These are phyloP conservation scores for Lentinus polychrous DNA, from an alignment of 1,284 basidiomycete genomes.

Conservation along the genomic window DNA sequence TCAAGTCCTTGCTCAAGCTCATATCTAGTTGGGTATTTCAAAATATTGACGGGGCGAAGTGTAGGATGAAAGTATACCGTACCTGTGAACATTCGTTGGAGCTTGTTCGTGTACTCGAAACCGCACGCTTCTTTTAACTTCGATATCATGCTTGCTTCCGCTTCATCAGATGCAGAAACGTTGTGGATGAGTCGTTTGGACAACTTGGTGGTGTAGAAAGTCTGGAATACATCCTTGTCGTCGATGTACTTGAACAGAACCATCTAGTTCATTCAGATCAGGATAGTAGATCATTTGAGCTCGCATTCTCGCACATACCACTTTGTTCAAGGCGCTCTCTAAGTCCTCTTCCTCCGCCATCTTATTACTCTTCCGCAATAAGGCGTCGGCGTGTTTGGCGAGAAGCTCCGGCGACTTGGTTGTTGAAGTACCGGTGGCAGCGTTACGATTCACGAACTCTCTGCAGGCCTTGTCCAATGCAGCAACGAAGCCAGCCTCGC, in stretches of 20 bases:
- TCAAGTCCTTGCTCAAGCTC: constrained; percentile 92
- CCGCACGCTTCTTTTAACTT: constrained; percentile 98
- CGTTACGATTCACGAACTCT: constrained; percentile 94
- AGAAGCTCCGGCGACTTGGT: constrained; percentile 94
- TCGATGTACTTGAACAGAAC: constrained; percentile 98
- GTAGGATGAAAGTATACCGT: constrained; percentile 16
- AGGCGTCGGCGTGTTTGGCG: constrained; percentile 88
- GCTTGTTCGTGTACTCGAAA: constrained; percentile 98
- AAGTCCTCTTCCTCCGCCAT: constrained; percentile 88
- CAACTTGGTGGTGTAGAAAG: constrained; percentile 96
- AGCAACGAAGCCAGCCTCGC: constrained; percentile 93
- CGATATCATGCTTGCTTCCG: constrained; percentile 97
- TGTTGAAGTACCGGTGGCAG: constrained; percentile 76
- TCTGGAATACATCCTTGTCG: constrained; percentile 99
- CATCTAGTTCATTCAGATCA: constrained; percentile 55
- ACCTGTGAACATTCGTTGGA: constrained; percentile 98
- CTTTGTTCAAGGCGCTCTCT: constrained; percentile 85
- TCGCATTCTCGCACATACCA: constrained; percentile 46
- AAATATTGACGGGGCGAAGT: neutral
- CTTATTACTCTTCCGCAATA: constrained; percentile 95
- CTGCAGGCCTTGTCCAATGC: constrained; percentile 94
- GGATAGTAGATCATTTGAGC: neutral
- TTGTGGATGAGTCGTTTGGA: constrained; percentile 92
- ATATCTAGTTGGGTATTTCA: constrained; percentile 57
- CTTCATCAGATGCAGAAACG: constrained; percentile 93